These are phyloP conservation scores for Cytospora mali DNA, from an alignment of 2,329 filamentous ascomycete species.

Conservation along the genomic window DNA sequence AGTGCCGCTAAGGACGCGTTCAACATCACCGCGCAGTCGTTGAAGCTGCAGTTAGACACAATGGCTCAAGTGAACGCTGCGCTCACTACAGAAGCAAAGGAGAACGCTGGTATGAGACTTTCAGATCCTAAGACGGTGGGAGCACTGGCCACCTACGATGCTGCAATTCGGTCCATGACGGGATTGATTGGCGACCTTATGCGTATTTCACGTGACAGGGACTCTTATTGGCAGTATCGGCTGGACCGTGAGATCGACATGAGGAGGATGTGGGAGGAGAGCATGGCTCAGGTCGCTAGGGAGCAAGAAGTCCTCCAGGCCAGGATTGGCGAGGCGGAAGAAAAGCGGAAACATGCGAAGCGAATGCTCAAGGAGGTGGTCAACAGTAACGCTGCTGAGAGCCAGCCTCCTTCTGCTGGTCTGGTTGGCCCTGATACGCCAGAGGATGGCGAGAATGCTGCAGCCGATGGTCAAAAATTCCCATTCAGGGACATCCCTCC, in stretches of 20 bases:
- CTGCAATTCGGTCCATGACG: constrained; percentile 84
- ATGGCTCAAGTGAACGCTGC: constrained; percentile 85
- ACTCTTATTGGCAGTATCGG: constrained; percentile 95
- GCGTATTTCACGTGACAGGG: constrained; percentile 90
- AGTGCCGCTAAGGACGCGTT: constrained; percentile 88
- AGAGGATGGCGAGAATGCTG: constrained; percentile 33
- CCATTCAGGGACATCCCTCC: constrained; percentile 43
- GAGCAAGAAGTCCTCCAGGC: constrained; percentile 93
- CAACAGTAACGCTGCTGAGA: constrained; percentile 52
- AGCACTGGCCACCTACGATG: constrained; percentile 83
- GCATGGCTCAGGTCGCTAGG: constrained; percentile 93
- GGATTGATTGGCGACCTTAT: constrained; percentile 82
- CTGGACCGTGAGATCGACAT: constrained; percentile 90
- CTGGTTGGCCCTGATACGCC: constrained; percentile 40
- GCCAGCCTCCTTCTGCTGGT: constrained; percentile 39
- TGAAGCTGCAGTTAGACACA: constrained; percentile 88
- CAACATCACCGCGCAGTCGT: constrained; percentile 95
- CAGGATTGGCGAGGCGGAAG: constrained; percentile 84
- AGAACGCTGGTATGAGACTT: constrained; percentile 71
- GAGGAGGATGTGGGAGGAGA: constrained; percentile 97
- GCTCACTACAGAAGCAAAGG: constrained; percentile 69
- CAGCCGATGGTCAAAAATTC: constrained; percentile 41
- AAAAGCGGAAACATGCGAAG: constrained; percentile 88
- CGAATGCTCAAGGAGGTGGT: constrained; percentile 84
- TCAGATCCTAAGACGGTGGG: constrained; percentile 76